These are phyloP conservation scores for Ambrosia trifida DNA, from an alignment of 129 eudicot genomes.

Conservation along the genomic window DNA sequence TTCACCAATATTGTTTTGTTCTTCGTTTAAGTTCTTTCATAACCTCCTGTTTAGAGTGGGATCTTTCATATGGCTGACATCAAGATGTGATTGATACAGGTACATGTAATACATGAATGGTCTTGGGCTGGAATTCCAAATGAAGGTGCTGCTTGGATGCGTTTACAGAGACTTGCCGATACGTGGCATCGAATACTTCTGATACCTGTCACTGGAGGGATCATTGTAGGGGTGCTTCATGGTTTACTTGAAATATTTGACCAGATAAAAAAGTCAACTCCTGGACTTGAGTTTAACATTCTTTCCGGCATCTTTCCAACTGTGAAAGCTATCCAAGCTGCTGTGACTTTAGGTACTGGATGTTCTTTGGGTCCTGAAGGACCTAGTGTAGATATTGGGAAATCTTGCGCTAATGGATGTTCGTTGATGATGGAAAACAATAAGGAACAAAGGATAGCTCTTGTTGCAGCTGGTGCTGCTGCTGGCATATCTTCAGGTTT, in stretches of 20 bases:
- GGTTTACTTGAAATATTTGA: conserved; percentile 86
- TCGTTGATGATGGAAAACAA: conserved; percentile 87
- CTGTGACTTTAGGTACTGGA: conserved; percentile 90
- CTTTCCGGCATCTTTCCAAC: conserved; percentile 71
- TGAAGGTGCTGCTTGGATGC: conserved; percentile 98
- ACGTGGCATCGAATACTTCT: conserved; percentile 97
- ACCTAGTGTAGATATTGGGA: conserved; percentile 97
- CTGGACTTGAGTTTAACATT: conserved; percentile 64
- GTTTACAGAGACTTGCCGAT: conserved; percentile 80
- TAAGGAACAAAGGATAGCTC: conserved; percentile 89
- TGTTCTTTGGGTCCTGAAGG: conserved; percentile 99
- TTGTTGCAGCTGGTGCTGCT: conserved; percentile 98
- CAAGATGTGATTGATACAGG: conserved; percentile 45
- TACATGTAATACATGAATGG: conserved; percentile 94
- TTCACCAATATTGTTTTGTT: too few relatives aligned
- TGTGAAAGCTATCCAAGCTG: conserved; percentile 92
- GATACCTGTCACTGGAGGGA: conserved; percentile 95
- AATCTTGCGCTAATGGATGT: conserved; percentile 93
- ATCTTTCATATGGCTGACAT: background rate
- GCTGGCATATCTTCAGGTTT: conserved; percentile 97
- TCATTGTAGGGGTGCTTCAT: conserved; percentile 92
- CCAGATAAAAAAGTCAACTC: conserved; percentile 70
- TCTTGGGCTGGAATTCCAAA: conserved; percentile 99
- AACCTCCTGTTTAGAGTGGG: background rate
- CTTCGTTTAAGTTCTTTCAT: too few relatives aligned